Conservation (phyloP, 2,329 filamentous ascomycete species). For the Colletotrichum falcatum region DNA sequence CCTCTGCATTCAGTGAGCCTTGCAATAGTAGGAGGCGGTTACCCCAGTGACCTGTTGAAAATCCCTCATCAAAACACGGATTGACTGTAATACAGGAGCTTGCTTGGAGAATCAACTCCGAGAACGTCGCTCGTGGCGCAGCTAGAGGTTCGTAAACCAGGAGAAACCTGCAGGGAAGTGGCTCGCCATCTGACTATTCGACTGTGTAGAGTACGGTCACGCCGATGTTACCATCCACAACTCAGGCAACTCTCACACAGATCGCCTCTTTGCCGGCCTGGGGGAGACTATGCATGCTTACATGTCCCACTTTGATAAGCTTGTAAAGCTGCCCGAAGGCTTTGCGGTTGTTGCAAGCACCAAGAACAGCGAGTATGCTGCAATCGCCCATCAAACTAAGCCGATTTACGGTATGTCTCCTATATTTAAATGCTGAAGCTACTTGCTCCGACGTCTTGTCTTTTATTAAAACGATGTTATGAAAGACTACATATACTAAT, state of each 20-base stretch:
- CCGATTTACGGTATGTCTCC: constrained; percentile 71
- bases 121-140: constrained; percentile 76
- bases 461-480: constrained; percentile 20
- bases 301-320: constrained; percentile 94
- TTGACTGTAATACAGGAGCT: constrained; percentile 66
- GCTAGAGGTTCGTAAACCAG: constrained; percentile 54
- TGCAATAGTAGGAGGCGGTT: neutral
- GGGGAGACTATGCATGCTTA: constrained; percentile 76
- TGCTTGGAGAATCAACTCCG: constrained; percentile 67
- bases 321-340: constrained; percentile 76
- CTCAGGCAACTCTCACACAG: constrained; percentile 64
- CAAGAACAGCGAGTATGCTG: constrained; percentile 81
- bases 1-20: neutral
- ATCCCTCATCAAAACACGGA: neutral
- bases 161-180: neutral
- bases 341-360: constrained; percentile 83
- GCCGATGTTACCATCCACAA: constrained; percentile 69
- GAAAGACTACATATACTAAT: neutral
- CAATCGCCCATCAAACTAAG: constrained; percentile 77
- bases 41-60: neutral
- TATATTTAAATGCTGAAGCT: neutral
- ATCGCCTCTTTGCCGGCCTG: constrained; percentile 82
- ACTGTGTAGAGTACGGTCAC: constrained; percentile 29
- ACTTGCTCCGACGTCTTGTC: neutral
- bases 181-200: constrained; percentile 43